Base-by-base conservation (phyloP, 1,284 basidiomycete genomes). In the Malassezia vespertilionis region DNA sequence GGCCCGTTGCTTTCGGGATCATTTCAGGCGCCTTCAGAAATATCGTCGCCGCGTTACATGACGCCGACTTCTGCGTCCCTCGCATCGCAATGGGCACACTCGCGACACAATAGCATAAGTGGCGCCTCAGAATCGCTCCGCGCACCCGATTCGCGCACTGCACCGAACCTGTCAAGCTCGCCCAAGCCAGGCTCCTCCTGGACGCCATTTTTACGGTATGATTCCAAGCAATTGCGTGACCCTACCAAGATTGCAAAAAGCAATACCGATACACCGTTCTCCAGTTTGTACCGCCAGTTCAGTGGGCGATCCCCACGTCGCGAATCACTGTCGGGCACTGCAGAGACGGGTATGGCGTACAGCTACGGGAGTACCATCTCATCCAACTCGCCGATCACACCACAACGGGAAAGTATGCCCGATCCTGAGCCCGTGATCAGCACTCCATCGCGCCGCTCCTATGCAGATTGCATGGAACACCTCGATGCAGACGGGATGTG, bases 401-500 rank as follows among this genome's bases (percentile, higher is more conserved):
- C 27, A 5, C 39, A 31, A n/a, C n/a, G n/a, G n/a, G n/a, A n/a
- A n/a, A n/a, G n/a, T n/a, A n/a, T n/a, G n/a, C n/a, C n/a, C n/a
- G n/a, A n/a, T n/a, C 21, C 26, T 1, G n/a, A 20, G 28, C 24
- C 17, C 8, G 39, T 7, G n/a, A 7, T 20, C 1, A 20, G 21
- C 17, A 28, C 24, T 20, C 8, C 24, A n/a, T 21, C 36, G 9
- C n/a, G n/a, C 4, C 8, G 21, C 22, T 28, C 22, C 1, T 41
- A 41, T 20, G 40, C 40, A 8, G 31, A 41, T 17, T 11, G 31
- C n/a, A 18, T 41, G n/a, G 22, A 38, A 10, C 30, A 30, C 24
- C 17, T 37, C 15, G 43, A 45, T 23, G 43, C 35, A 18, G 43
- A 45, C 24, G 43, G 43, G 2, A 45, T 24, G 24, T 45, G 43